A percentile compares a stretch with the other conserved stretches of the same genome.
phyloP scores from a whole-genome alignment of 371 early-diverging fungal species.

The Sporodiniella umbellata region DNA sequence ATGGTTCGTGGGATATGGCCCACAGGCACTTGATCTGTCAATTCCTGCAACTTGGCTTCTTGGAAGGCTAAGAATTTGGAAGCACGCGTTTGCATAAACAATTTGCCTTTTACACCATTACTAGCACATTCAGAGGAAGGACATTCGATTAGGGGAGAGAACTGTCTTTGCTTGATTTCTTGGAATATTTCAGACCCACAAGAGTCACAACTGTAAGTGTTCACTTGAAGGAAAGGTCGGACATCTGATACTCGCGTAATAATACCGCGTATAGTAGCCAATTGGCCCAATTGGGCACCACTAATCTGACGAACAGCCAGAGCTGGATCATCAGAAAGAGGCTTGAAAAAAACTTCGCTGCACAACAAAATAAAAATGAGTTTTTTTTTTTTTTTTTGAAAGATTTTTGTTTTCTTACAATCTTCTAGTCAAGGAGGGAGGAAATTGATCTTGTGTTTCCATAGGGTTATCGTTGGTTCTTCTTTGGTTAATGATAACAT shows the following conservation, averaged over 20 bases:
- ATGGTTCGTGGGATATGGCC: slow-evolving; percentile 98
- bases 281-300: slow-evolving; percentile 80
- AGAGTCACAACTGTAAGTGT: slow-evolving; percentile 94
- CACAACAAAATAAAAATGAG: not conserved
- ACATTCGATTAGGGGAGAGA: slow-evolving; percentile 91
- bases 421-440: slow-evolving; percentile 80
- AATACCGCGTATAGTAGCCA: slow-evolving; percentile 93
- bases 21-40: slow-evolving; percentile 97
- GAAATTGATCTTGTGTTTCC: slow-evolving; percentile 58
- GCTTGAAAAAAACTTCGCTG: slow-evolving; percentile 83
- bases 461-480: slow-evolving; percentile 63
- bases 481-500: slow-evolving; percentile 88
- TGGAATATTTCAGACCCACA: slow-evolving; percentile 99
- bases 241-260: slow-evolving; percentile 97
- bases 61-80: slow-evolving; percentile 95
- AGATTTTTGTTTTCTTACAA: slow-evolving; percentile 56
- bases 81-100: slow-evolving; percentile 93
- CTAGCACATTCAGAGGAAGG: slow-evolving; percentile 80
- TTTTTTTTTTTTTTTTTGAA: not conserved
- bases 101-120: slow-evolving; percentile 83
- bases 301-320: slow-evolving; percentile 89
- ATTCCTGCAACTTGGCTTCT: slow-evolving; percentile 93
- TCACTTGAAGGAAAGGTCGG: slow-evolving; percentile 90
- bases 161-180: slow-evolving; percentile 82
- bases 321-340: slow-evolving; percentile 58